These are phyloP conservation scores for Erysimum cheiri DNA, from an alignment of 441 rosid species.

Conservation along the genomic window DNA sequence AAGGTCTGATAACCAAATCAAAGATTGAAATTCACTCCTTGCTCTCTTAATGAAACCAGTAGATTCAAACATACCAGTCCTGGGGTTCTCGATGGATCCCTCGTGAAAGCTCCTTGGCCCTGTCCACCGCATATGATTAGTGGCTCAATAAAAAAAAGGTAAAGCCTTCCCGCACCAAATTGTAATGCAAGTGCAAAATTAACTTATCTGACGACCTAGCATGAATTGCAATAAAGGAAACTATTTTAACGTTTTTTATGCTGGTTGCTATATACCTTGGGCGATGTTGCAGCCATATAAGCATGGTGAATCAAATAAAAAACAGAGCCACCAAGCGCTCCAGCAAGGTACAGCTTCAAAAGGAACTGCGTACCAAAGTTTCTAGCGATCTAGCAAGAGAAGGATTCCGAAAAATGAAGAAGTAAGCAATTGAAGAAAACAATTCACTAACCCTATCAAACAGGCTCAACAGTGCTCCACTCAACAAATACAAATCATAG, in stretches of 20 bases:
- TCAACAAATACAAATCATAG: constrained; percentile 7
- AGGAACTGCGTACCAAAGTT: constrained; percentile 73
- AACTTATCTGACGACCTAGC: constrained; percentile 16
- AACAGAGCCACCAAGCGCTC: constrained; percentile 88
- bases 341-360: constrained; percentile 82
- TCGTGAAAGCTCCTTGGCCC: constrained; percentile 52
- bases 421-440: not conserved
- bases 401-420: not conserved
- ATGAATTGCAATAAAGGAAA: constrained; percentile 16
- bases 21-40: constrained; percentile 1
- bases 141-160: not conserved
- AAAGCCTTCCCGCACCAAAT: constrained; percentile 8
- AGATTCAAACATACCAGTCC: constrained; percentile 62
- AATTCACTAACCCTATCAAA: constrained; percentile 7
- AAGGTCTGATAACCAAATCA: not conserved
- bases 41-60: not conserved
- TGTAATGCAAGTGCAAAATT: not conserved
- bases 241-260: constrained; percentile 10
- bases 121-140: constrained; percentile 44
- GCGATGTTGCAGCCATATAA: constrained; percentile 55
- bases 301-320: constrained; percentile 81
- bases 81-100: constrained; percentile 74
- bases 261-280: constrained; percentile 58
- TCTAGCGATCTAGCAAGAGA: constrained; percentile 65
- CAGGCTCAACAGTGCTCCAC: constrained; percentile 19